Conservation (phyloP, 805 yeast species). For the Candida quercuum region DNA sequence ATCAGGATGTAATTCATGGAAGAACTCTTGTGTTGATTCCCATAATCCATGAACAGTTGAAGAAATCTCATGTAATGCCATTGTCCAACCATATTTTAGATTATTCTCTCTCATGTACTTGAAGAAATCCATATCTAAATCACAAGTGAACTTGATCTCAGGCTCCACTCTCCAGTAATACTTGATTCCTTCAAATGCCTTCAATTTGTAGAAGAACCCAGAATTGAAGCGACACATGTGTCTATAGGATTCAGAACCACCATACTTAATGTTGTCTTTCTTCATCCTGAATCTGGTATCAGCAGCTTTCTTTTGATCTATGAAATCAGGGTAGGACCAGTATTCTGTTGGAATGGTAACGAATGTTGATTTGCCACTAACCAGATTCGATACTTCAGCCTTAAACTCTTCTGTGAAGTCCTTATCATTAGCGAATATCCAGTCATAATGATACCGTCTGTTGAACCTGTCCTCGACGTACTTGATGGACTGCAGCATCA, state of each 20-base stretch:
- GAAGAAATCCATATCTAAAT: conserved; percentile 60
- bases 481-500: conserved; percentile 52
- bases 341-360: conserved; percentile 51
- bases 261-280: conserved; percentile 45
- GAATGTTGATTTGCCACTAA: conserved; percentile 55
- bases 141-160: conserved; percentile 55
- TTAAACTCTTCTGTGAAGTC: conserved; percentile 51
- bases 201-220: conserved; percentile 58
- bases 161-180: conserved; percentile 82
- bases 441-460: conserved; percentile 54
- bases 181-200: conserved; percentile 49
- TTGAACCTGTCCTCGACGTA: conserved; percentile 63
- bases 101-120: conserved; percentile 47
- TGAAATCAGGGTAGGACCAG: conserved; percentile 63
- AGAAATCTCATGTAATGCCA: conserved; percentile 57
- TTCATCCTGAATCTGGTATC: conserved; percentile 35
- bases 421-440: conserved; percentile 68
- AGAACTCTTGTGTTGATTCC: conserved; percentile 45
- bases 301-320: conserved; percentile 44
- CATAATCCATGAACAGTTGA: conserved; percentile 62
- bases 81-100: conserved; percentile 62
- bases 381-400: conserved; percentile 33
- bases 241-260: conserved; percentile 55
- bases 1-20: conserved; percentile 38
- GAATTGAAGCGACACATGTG: conserved; percentile 54